Base-by-base conservation (phyloP, 2,329 filamentous ascomycete species). In the Penicillium psychrosexuale region DNA sequence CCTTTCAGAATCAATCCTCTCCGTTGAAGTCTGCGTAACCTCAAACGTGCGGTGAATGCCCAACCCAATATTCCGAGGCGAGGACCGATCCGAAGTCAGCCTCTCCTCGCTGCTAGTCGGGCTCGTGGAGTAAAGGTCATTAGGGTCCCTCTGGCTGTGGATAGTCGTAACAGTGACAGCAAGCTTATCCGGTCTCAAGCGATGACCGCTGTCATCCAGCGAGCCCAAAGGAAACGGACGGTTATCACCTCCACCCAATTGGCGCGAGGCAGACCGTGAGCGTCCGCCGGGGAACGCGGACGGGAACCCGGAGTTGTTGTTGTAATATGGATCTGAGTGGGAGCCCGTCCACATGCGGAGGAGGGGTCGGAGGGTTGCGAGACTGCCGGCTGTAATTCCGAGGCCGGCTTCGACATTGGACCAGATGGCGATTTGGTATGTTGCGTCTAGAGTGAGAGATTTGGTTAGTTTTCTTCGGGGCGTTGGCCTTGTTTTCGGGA, bases 321-420 rank as follows among this genome's bases (percentile, higher is more conserved):
- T 53, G 51, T 66, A 64, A 4, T 61, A 48, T n/a, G 50, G 54
- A 30, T 61, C 60, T 30, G 59, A 44, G 33, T 42, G 44, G 3
- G 63, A 61, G 15, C 67, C 64, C 12, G 64, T 58, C 43, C 67
- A 60, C 34, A 70, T 33, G 17, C 69, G 75, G 9, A 81, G 66
- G 0, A 82, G 71, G 0, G 80, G 80, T 2, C 78, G 75, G 1
- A 81, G 70, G 0, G 77, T 80, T 11, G 78, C 78, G 13, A 80
- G 71, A 58, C 72, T 76, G 4, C 73, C 77, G 9, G 79, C 79
- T 4, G 71, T 72, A 46, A 78, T 77, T 5, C 74, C 70, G 1
- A 73, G 62, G 2, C 69, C 69, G 47, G 61, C 58, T 62, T 74
- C 71, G 50, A 69, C 62, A 37, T 67, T 66, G 33, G 71, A 72